Evolutionary conservation across 2,329 filamentous ascomycete species (phyloP), one percentile per base, ranked within the genome.

Genomic region (Epichloe bromicola): DNA sequence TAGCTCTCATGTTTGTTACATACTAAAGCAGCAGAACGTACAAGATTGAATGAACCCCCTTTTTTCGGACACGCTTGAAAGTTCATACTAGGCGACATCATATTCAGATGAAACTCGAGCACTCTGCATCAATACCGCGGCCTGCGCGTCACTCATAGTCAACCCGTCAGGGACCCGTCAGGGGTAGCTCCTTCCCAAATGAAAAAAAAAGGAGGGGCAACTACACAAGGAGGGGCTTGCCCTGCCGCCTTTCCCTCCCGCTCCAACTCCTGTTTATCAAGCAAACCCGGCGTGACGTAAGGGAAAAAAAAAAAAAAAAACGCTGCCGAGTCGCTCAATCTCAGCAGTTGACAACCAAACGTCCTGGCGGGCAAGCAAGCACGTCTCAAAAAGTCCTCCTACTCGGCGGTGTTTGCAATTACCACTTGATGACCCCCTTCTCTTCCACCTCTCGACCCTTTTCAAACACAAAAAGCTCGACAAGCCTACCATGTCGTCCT

Each of bases 401-500:
- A 42, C 40, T 5, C 40, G 3, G 20, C 2, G 5, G 5, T 5
- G 11, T 26, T 38, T 20, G 5, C 17, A 4, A 34, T 17, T 12
- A 8, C 37, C 40, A 23, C 11, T n/a, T 20, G 17, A 5, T 20
- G 43, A 45, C 34, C n/a, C 26, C 10, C 36, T 48, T 48, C 36
- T 42, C 36, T 44, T 3, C 11, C 36, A 40, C 6, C 20, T 17
- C 38, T 36, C 42, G 17, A 11, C 46, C 42, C 41, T 20, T 3
- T 26, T 30, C 37, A 23, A 39, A 19, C 17, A 40, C 36, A n/a
- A 38, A 30, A 10, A 30, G 39, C 19, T 8, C 41, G 15, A 20
- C 20, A n/a, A 12, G 12, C 30, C 56, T 54, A 56, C 56, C 56
- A 66, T 66, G 63, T 63, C 63, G 46, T 60, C 63, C 53, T 59